phyloP scores from a whole-genome alignment of 176 grass and related monocot species.

The Luzula sylvatica region DNA sequence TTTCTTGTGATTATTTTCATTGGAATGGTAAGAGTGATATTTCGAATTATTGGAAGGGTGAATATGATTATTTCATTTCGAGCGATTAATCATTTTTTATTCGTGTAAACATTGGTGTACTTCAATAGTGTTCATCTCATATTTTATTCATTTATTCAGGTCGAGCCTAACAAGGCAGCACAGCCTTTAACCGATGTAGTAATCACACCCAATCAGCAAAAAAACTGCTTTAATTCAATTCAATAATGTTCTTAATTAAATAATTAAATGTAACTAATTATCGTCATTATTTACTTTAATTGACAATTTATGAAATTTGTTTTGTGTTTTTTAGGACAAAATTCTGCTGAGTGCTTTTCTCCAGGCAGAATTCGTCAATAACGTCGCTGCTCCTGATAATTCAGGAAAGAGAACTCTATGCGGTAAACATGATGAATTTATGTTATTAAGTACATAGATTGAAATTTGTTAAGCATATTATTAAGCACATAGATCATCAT shows the following conservation, averaged over 20 bases:
- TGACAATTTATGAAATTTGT: too few species aligned
- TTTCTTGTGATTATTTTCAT: too few species aligned
- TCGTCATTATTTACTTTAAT: neutral
- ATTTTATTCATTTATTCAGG: constrained; percentile 38
- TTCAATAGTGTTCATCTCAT: constrained; percentile 12
- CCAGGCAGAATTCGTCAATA: constrained; percentile 85
- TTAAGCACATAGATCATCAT: too few species aligned
- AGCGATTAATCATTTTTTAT: constrained; percentile 37
- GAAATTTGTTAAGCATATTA: too few species aligned
- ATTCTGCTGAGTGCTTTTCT: constrained; percentile 82
- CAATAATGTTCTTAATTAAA: constrained; percentile 44
- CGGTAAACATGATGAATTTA: too few species aligned
- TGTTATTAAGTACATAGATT: too few species aligned
- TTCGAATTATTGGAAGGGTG: too few species aligned
- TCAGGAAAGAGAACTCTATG: constrained; percentile 95
- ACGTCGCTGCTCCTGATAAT: constrained; percentile 63
- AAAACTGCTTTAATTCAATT: constrained; percentile 73
- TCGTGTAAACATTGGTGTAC: neutral
- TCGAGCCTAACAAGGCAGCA: constrained; percentile 99
- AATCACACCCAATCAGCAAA: constrained; percentile 73
- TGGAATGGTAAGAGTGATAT: too few species aligned
- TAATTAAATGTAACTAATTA: neutral
- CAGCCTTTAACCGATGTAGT: constrained; percentile 88
- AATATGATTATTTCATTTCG: too few species aligned
- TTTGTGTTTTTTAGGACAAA: constrained; percentile 56